Conservation (phyloP, 2,329 filamentous ascomycete species). For the Allantophomopsis lycopodina region DNA sequence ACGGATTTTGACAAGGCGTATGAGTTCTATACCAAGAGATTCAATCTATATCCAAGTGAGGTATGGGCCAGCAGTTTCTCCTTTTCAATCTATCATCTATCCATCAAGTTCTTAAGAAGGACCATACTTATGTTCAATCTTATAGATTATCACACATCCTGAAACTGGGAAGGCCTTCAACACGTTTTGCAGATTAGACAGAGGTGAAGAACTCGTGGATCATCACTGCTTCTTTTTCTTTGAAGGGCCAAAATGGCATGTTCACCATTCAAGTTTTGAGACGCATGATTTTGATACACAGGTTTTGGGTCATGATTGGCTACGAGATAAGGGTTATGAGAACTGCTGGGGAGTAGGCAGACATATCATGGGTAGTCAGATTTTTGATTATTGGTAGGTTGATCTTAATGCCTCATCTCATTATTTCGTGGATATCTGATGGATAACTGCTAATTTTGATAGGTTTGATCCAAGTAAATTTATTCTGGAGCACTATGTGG, state of each 20-base stretch:
- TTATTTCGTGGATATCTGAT: too few relatives aligned
- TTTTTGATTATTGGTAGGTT: slow-evolving; percentile 36
- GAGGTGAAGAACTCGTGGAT: slow-evolving; percentile 29
- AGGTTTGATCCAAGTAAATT: slow-evolving; percentile 20
- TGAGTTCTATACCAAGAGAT: slow-evolving; percentile 23
- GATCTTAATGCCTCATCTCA: too few relatives aligned
- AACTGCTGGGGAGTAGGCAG: slow-evolving; percentile 34
- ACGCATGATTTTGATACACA: slow-evolving; percentile 38
- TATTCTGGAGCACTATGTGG: slow-evolving; percentile 28
- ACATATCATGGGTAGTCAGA: slow-evolving; percentile 33
- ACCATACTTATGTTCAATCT: too few relatives aligned
- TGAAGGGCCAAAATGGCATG: slow-evolving; percentile 7
- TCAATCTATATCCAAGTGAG: slow-evolving; percentile 27
- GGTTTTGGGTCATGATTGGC: slow-evolving; percentile 34
- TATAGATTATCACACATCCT: background rate
- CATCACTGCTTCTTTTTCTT: slow-evolving; percentile 38
- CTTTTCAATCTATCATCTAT: background rate
- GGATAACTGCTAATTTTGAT: background rate
- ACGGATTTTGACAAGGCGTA: slow-evolving; percentile 18
- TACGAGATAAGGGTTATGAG: slow-evolving; percentile 27
- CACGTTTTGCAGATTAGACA: slow-evolving; percentile 38
- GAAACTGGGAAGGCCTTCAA: slow-evolving; percentile 19
- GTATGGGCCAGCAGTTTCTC: background rate
- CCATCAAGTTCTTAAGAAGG: background rate
- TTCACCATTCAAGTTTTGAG: slow-evolving; percentile 35